A percentile compares a stretch with the other conserved stretches of the same genome.
Evolutionary conservation across 129 eudicot species (phyloP).

Genomic region (Flaveria robusta): DNA sequence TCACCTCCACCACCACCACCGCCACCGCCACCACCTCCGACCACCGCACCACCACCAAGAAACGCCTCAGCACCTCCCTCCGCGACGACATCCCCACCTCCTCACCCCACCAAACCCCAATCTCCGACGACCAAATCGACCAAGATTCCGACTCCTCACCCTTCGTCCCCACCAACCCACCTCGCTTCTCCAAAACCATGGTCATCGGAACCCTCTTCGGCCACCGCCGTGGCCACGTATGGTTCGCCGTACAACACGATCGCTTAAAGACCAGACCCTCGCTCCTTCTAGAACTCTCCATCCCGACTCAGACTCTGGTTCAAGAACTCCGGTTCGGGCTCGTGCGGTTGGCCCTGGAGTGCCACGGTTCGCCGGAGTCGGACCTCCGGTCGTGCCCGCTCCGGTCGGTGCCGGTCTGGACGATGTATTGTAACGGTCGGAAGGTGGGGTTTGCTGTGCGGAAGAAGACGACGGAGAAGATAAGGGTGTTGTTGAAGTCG

Average conservation of each 20-base stretch:
- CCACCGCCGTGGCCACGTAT: conserved; percentile 86
- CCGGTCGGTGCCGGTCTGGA: conserved; percentile 78
- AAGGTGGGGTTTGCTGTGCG: conserved; percentile 80
- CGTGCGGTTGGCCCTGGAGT: conserved; percentile 77
- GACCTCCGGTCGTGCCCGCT: conserved; percentile 67
- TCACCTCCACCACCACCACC: conserved; percentile 52
- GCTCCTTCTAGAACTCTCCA: conserved; percentile 86
- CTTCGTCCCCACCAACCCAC: conserved; percentile 31
- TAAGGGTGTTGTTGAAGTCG: conserved; percentile 47
- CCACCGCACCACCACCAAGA: conserved; percentile 51
- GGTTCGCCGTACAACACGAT: conserved; percentile 78
- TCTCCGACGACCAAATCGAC: conserved; percentile 29
- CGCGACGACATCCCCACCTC: conserved; percentile 63
- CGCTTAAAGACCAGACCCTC: conserved; percentile 61
- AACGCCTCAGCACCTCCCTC: conserved; percentile 95
- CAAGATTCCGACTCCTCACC: conserved; percentile 41
- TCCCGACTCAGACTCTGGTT: conserved; percentile 68
- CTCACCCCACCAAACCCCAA: conserved; percentile 19
- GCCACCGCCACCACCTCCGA: conserved; percentile 40
- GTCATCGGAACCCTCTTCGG: conserved; percentile 93
- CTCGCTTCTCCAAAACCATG: conserved; percentile 77
- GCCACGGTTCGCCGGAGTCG: conserved; percentile 49
- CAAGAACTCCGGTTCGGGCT: conserved; percentile 78
- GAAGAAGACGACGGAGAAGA: conserved; percentile 55
- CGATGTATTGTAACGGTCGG: conserved; percentile 76